phyloP scores from a whole-genome alignment of 2,329 filamentous ascomycete species.

The Epichloe typhina region DNA sequence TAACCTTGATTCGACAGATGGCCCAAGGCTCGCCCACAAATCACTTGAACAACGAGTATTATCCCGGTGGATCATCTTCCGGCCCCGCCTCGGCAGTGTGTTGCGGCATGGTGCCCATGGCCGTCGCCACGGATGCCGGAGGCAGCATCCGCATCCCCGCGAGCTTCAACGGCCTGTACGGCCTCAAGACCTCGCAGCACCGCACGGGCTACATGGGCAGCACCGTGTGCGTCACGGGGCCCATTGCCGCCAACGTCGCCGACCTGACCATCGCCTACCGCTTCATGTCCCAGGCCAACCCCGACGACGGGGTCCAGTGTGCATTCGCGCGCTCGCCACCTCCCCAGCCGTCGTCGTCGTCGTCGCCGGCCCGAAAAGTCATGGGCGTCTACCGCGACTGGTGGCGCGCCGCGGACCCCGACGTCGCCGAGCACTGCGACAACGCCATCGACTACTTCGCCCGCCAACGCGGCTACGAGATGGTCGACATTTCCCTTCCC shows the following conservation, averaged over 20 bases:
- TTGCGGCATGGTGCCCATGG: slow-evolving; percentile 60
- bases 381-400: slow-evolving; percentile 55
- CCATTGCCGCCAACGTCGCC: slow-evolving; percentile 60
- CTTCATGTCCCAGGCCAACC: slow-evolving; percentile 61
- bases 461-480: slow-evolving; percentile 32
- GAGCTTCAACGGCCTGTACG: slow-evolving; percentile 67
- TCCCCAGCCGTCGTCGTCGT: slow-evolving; percentile 22
- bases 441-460: slow-evolving; percentile 46
- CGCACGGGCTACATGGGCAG: slow-evolving; percentile 46
- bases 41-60: slow-evolving; percentile 64
- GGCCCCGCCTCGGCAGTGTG: slow-evolving; percentile 60
- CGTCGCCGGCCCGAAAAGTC: slow-evolving; percentile 32
- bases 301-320: slow-evolving; percentile 43
- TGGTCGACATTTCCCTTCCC: slow-evolving; percentile 52
- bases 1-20: slow-evolving; percentile 23
- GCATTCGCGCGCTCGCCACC: slow-evolving; percentile 48
- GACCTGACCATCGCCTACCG: slow-evolving; percentile 78
- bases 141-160: slow-evolving; percentile 64
- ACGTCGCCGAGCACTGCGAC: slow-evolving; percentile 50
- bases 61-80: slow-evolving; percentile 69
- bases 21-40: slow-evolving; percentile 63
- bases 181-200: slow-evolving; percentile 66
- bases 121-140: slow-evolving; percentile 62
- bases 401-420: slow-evolving; percentile 38
- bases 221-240: slow-evolving; percentile 52